phyloP scores from a whole-genome alignment of 2,329 filamentous ascomycete genomes.

The Aureobasidium zeae region DNA sequence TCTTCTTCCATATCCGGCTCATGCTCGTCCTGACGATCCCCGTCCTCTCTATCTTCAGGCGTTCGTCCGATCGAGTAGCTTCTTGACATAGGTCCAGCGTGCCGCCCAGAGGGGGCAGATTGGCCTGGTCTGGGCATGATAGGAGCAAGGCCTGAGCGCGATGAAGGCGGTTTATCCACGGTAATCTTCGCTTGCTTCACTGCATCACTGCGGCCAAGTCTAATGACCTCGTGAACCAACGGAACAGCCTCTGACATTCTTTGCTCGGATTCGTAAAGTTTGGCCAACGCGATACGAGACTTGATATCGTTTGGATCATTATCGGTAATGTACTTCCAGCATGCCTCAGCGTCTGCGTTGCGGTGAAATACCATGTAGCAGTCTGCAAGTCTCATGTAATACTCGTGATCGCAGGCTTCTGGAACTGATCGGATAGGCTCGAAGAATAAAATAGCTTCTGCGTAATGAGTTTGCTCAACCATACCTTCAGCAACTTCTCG shows the following conservation, averaged over 20 bases:
- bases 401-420: slow-evolving; percentile 40
- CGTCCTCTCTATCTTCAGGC: slow-evolving; percentile 1
- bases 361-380: slow-evolving; percentile 61
- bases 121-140: slow-evolving; percentile 7
- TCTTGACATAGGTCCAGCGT: slow-evolving; percentile 1
- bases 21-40: slow-evolving; percentile 3
- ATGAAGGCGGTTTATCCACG: slow-evolving; percentile 7
- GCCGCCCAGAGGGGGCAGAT: not conserved
- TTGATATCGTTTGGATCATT: slow-evolving; percentile 63
- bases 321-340: slow-evolving; percentile 65
- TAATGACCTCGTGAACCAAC: slow-evolving; percentile 65
- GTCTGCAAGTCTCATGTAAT: slow-evolving; percentile 48
- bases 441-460: slow-evolving; percentile 52
- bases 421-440: slow-evolving; percentile 33
- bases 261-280: slow-evolving; percentile 64
- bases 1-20: not conserved
- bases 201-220: slow-evolving; percentile 41
- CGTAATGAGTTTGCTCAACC: slow-evolving; percentile 40
- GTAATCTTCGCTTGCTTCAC: slow-evolving; percentile 37
- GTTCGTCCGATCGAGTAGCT: not conserved
- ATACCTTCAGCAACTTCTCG: slow-evolving; percentile 58
- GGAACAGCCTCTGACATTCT: slow-evolving; percentile 68
- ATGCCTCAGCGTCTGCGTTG: slow-evolving; percentile 62
- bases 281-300: slow-evolving; percentile 69
- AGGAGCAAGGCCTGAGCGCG: slow-evolving; percentile 2